Conservation (phyloP, 1,284 basidiomycete species). For the Sphagnurus paluster region DNA sequence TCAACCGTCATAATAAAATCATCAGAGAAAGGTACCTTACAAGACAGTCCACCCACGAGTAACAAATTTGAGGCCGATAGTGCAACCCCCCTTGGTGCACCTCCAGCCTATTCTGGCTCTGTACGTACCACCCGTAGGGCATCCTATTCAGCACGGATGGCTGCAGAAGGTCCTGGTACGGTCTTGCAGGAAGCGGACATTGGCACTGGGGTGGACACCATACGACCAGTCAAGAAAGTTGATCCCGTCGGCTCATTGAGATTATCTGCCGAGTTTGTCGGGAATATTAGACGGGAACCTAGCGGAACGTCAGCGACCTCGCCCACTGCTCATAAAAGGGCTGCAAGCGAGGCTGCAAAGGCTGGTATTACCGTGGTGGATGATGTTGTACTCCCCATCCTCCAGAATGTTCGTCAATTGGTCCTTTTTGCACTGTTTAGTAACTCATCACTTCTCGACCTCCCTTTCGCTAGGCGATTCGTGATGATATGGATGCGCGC, state of each 20-base stretch:
- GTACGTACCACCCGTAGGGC: slow-evolving; percentile 58
- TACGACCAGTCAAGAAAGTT: slow-evolving; percentile 90
- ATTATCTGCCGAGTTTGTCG: slow-evolving; percentile 80
- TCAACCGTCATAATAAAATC: slow-evolving; percentile 71
- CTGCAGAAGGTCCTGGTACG: slow-evolving; percentile 66
- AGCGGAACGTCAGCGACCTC: slow-evolving; percentile 46
- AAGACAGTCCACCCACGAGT: slow-evolving; percentile 30
- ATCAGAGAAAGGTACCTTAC: slow-evolving; percentile 42
- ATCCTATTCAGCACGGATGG: slow-evolving; percentile 74
- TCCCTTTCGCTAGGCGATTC: slow-evolving; percentile 53
- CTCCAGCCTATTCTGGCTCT: slow-evolving; percentile 62
- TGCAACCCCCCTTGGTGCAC: slow-evolving; percentile 45
- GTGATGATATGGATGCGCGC: slow-evolving; percentile 82
- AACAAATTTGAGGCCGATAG: slow-evolving; percentile 27
- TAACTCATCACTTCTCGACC: neutral
- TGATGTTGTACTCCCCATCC: slow-evolving; percentile 77
- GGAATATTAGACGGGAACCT: slow-evolving; percentile 61
- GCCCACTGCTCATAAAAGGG: slow-evolving; percentile 48
- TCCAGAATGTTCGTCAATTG: slow-evolving; percentile 56
- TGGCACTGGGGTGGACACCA: slow-evolving; percentile 84
- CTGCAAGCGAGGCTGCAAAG: slow-evolving; percentile 55
- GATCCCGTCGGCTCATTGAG: slow-evolving; percentile 79
- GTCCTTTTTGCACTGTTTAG: neutral
- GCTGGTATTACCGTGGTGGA: slow-evolving; percentile 76
- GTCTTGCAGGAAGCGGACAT: slow-evolving; percentile 79